Evolutionary conservation across 139 green algal species (phyloP).

Genomic region (Spirogloea muscicola): DNA sequence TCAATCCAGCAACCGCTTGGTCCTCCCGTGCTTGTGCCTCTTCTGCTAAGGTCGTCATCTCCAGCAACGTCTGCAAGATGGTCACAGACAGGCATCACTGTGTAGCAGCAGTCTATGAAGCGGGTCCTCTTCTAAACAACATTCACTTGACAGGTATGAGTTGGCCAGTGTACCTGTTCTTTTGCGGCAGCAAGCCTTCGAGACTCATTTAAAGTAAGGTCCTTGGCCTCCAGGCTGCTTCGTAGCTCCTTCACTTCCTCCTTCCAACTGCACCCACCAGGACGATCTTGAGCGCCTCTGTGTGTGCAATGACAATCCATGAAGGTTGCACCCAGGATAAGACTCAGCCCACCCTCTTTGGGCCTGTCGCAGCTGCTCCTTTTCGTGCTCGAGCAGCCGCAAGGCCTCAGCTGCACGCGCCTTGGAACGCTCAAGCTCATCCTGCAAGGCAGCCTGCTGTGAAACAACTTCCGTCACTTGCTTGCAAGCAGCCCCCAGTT

Average conservation of each 20-base stretch:
- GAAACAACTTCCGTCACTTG: not conserved
- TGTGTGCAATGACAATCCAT: too few species aligned
- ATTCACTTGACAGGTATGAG: too few species aligned
- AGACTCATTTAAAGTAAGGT: conserved; percentile 16
- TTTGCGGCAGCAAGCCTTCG: conserved; percentile 14
- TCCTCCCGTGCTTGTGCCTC: conserved; percentile 5
- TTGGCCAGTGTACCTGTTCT: too few species aligned
- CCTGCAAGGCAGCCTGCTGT: conserved; percentile 14
- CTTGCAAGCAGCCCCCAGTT: conserved; percentile 7
- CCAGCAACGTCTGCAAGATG: conserved; percentile 21
- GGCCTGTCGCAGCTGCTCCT: conserved; percentile 23
- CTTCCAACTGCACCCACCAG: too few species aligned
- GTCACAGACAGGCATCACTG: not conserved
- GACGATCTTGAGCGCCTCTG: too few species aligned
- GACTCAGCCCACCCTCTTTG: too few species aligned
- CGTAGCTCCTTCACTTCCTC: conserved; percentile 27
- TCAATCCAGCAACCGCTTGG: not conserved
- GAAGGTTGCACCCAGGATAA: too few species aligned
- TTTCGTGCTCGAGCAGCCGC: conserved; percentile 12
- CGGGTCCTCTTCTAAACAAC: too few species aligned
- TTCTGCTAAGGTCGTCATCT: not conserved
- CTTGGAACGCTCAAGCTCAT: conserved; percentile 24
- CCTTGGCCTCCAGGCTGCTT: conserved; percentile 9
- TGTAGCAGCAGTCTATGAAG: not conserved
- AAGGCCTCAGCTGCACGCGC: conserved; percentile 7